These are phyloP conservation scores for Salix dunnii DNA, from an alignment of 345 rosid species.

Conservation along the genomic window DNA sequence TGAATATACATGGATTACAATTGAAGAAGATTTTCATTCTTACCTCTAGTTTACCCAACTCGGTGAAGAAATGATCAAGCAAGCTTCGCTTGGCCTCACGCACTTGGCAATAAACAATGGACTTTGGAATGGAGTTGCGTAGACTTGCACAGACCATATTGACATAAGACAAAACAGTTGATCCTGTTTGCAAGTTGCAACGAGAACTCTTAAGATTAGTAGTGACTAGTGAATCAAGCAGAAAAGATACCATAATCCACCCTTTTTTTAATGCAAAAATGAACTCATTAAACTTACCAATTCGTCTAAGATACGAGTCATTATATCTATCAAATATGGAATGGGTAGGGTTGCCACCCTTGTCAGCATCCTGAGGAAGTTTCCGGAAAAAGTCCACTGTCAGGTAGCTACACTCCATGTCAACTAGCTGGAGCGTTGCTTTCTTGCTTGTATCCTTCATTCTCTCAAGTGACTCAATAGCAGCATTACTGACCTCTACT, in stretches of 20 bases:
- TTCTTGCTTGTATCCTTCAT: slow-evolving; percentile 90
- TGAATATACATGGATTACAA: not conserved
- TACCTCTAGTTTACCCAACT: slow-evolving; percentile 90
- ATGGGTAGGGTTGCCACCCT: slow-evolving; percentile 95
- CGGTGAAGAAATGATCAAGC: slow-evolving; percentile 88
- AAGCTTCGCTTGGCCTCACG: slow-evolving; percentile 96
- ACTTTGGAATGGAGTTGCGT: slow-evolving; percentile 91
- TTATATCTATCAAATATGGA: slow-evolving; percentile 95
- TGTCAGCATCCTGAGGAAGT: slow-evolving; percentile 97
- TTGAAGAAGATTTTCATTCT: not conserved
- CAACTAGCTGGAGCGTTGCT: slow-evolving; percentile 87
- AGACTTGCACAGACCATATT: slow-evolving; percentile 86
- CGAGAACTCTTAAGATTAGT: not conserved
- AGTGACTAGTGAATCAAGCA: not conserved
- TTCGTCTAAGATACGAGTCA: slow-evolving; percentile 82
- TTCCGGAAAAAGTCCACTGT: slow-evolving; percentile 96
- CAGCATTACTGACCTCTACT: slow-evolving; percentile 88
- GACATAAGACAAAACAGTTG: slow-evolving; percentile 85
- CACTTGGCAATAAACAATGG: slow-evolving; percentile 91
- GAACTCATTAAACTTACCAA: slow-evolving; percentile 48
- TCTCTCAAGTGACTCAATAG: slow-evolving; percentile 79
- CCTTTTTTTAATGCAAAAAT: too few species aligned
- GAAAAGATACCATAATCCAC: not conserved
- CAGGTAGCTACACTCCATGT: slow-evolving; percentile 91
- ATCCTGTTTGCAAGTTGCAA: slow-evolving; percentile 44